Evolutionary conservation across 1,139 yeast genomes (phyloP).

Genomic region (Spencermartinsiella ligniputridi): DNA sequence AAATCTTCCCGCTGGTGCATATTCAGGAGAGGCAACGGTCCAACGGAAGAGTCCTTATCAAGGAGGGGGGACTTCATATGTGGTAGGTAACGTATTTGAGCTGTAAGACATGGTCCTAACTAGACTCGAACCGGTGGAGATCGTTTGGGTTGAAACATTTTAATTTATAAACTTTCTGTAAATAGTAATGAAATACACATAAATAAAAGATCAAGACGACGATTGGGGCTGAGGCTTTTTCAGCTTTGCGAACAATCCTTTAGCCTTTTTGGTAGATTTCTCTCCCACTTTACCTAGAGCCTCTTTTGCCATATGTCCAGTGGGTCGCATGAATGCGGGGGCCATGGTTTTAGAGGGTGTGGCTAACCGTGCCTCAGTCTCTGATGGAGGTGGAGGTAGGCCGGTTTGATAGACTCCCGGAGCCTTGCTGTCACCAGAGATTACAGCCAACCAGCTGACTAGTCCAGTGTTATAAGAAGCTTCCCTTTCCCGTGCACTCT

Average conservation of each 20-base stretch:
- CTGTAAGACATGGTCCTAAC: not conserved
- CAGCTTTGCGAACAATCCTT: conserved; percentile 34
- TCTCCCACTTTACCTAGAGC: conserved; percentile 34
- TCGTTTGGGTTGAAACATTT: conserved; percentile 11
- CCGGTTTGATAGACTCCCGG: conserved; percentile 27
- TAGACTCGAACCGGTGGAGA: conserved; percentile 26
- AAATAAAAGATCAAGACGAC: not conserved
- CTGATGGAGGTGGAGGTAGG: conserved; percentile 29
- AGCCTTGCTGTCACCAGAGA: conserved; percentile 15
- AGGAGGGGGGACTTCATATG: conserved; percentile 36
- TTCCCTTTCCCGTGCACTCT: conserved; percentile 27
- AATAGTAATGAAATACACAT: conserved; percentile 3
- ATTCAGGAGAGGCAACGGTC: conserved; percentile 30
- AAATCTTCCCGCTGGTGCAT: conserved; percentile 33
- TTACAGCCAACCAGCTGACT: conserved; percentile 30
- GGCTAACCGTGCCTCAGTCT: conserved; percentile 20
- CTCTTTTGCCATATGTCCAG: conserved; percentile 20
- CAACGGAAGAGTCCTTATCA: conserved; percentile 35
- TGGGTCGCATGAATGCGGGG: conserved; percentile 23
- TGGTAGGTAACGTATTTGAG: conserved; percentile 24
- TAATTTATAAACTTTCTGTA: not conserved
- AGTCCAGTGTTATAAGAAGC: conserved; percentile 34
- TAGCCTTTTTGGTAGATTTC: conserved; percentile 33
- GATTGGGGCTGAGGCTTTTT: conserved; percentile 18
- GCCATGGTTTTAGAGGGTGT: conserved; percentile 23